A percentile compares a stretch with the other conserved stretches of the same genome.
Evolutionary conservation across 176 grass and related monocot genomes (phyloP).

Genomic region (Chloris gayana): DNA sequence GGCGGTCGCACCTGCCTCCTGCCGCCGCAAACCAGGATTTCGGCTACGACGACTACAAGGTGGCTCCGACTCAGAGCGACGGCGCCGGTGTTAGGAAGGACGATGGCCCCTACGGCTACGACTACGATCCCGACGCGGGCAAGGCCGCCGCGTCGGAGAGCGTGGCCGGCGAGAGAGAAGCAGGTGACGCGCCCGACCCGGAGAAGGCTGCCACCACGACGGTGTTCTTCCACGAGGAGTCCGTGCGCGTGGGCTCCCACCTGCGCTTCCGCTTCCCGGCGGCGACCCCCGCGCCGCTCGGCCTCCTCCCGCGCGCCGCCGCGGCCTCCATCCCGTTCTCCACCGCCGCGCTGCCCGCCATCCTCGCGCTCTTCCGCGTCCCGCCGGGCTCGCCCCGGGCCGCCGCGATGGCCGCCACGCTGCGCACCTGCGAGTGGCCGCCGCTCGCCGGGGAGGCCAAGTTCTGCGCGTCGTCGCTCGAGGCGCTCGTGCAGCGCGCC

Average conservation of each 20-base stretch:
- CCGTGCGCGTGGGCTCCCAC: constrained; percentile 47
- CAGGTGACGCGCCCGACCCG: neutral
- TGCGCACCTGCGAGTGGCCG: constrained; percentile 30
- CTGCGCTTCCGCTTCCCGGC: constrained; percentile 42
- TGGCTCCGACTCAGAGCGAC: neutral
- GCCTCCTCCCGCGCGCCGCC: constrained; percentile 31
- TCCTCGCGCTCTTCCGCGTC: constrained; percentile 23
- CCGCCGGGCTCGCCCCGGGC: neutral
- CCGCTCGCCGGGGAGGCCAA: constrained; percentile 21
- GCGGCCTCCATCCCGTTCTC: constrained; percentile 45
- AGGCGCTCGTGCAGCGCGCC: constrained; percentile 41
- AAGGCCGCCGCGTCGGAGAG: neutral
- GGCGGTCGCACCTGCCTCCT: neutral
- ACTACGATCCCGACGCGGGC: neutral
- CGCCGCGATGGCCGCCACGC: constrained; percentile 26
- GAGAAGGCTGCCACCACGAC: neutral
- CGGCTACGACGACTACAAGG: neutral
- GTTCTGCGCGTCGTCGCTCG: constrained; percentile 57
- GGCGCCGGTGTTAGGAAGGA: neutral
- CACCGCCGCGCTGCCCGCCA: constrained; percentile 12
- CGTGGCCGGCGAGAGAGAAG: neutral
- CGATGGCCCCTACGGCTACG: neutral
- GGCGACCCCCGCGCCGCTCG: neutral
- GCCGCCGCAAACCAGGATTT: neutral
- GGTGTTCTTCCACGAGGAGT: constrained; percentile 58